A percentile compares a stretch with the other conserved stretches of the same genome.
Evolutionary conservation across 352 stramenopile genomes (phyloP).

Genomic region (Phytophthora citrophthora): DNA sequence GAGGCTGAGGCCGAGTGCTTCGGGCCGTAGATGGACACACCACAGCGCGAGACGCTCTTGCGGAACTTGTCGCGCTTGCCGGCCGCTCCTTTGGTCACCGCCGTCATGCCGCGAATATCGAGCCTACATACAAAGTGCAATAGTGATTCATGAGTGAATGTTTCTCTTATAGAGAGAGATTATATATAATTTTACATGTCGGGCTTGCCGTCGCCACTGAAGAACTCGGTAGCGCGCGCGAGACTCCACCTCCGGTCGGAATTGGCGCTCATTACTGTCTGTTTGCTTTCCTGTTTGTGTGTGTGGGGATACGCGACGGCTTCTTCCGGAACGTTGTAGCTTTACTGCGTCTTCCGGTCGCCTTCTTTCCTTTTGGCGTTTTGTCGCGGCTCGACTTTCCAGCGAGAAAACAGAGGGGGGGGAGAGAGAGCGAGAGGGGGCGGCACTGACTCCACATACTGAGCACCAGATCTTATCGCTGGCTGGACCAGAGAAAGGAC

Average conservation of each 20-base stretch:
- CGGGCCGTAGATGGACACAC: constrained; percentile 87
- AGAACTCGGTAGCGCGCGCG: constrained; percentile 87
- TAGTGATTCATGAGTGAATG: too few species aligned
- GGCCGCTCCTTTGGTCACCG: constrained; percentile 82
- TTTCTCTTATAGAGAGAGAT: neutral
- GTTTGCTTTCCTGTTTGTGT: constrained; percentile 5
- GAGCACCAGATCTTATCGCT: constrained; percentile 22
- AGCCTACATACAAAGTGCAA: constrained; percentile 43
- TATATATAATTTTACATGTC: constrained; percentile 88
- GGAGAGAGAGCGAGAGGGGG: constrained; percentile 39
- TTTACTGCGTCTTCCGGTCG: constrained; percentile 18
- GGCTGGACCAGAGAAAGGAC: constrained; percentile 14
- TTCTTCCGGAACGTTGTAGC: constrained; percentile 3
- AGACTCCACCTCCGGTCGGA: constrained; percentile 86
- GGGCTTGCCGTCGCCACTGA: constrained; percentile 86
- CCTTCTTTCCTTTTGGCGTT: constrained; percentile 39
- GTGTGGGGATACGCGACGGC: neutral
- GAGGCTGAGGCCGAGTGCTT: constrained; percentile 68
- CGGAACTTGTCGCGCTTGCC: constrained; percentile 90
- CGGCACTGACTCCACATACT: constrained; percentile 31
- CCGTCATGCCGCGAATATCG: constrained; percentile 88
- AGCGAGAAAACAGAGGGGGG: constrained; percentile 20
- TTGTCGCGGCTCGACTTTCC: constrained; percentile 41
- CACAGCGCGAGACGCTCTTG: constrained; percentile 85
- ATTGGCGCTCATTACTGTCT: constrained; percentile 52